Evolutionary conservation across 768 basidiomycete genomes (phyloP).

Genomic region (Myochromella boudieri): DNA sequence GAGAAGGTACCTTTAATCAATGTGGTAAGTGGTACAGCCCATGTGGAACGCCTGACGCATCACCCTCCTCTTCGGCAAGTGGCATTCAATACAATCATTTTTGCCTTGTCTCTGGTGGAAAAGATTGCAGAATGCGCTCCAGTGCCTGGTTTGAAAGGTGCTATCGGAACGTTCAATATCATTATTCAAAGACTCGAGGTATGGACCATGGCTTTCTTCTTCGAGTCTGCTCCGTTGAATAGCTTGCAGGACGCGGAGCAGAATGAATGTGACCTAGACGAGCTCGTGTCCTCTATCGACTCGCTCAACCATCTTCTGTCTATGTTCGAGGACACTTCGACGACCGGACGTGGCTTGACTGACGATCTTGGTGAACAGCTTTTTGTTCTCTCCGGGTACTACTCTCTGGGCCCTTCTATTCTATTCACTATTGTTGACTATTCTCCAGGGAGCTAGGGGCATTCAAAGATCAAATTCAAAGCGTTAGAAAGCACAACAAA

Average conservation of each 20-base stretch:
- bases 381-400: slow-evolving; percentile 13
- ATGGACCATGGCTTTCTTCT: neutral
- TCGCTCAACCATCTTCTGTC: slow-evolving; percentile 11
- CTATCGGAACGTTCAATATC: slow-evolving; percentile 10
- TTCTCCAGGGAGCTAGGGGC: slow-evolving; percentile 7
- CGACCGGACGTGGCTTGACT: slow-evolving; percentile 15
- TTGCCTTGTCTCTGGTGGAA: slow-evolving; percentile 15
- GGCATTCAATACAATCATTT: slow-evolving; percentile 11
- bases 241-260: slow-evolving; percentile 10
- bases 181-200: slow-evolving; percentile 13
- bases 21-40: no score
- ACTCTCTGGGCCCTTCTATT: neutral
- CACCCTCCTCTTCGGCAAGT: slow-evolving; percentile 3
- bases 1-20: no score
- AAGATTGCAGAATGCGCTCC: slow-evolving; percentile 17
- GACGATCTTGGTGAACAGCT: slow-evolving; percentile 17
- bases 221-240: neutral
- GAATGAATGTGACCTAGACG: slow-evolving; percentile 10
- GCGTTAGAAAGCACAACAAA: slow-evolving; percentile 8
- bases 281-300: slow-evolving; percentile 12
- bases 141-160: slow-evolving; percentile 13
- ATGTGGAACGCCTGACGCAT: neutral
- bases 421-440: neutral
- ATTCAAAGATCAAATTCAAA: slow-evolving; percentile 6
- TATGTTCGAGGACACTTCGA: slow-evolving; percentile 15